Base-by-base conservation (phyloP, 2,329 filamentous ascomycete species). In the Ascochyta clinopodiicola region DNA sequence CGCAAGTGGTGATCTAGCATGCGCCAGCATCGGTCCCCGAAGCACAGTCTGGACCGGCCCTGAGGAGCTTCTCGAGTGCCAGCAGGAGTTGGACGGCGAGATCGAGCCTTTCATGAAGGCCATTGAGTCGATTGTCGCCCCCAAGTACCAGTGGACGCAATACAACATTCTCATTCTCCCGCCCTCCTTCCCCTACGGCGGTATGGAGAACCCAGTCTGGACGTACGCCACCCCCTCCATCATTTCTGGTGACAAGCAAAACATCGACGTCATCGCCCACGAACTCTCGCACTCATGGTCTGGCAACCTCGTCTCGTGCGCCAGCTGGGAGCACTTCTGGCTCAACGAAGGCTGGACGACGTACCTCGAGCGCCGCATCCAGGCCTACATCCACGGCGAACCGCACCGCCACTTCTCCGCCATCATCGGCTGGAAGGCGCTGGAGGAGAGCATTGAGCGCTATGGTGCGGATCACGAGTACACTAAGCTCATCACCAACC, bases 221-320 rank as follows among this genome's bases (percentile, higher is more conserved):
- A 98, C 95, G 0, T 98, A 96, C 74, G 94, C 93, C 1, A 98
- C 95, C 1, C 94, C 94, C 2, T 96, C 92, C 32, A 89, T 98
- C 65, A 92, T 99, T 70, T 95, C 90, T 53, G 94, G 94, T 43
- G 84, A 82, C 60, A 76, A 80, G 60, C 89, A 96, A 71, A 98
- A 98, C 65, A 86, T 98, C 19, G 94, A 98, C 73, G 94, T 98
- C 19, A 96, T 99, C 76, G 95, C 95, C 1, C 95, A 96, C 74
- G 93, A 91, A 68, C 78, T 89, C 39, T 79, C 83, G 6, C 86
- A 89, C 68, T 86, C 89, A 67, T 97, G 93, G 92, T 95, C 90
- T 57, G 94, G 93, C 24, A 97, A 97, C 67, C 79, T 93, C 35
- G 90, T 93, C 2, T 89, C 86, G 8, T 90, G 88, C 66, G 87